phyloP scores from a whole-genome alignment of 2,329 filamentous ascomycete genomes.

The Aureobasidium sp. region DNA sequence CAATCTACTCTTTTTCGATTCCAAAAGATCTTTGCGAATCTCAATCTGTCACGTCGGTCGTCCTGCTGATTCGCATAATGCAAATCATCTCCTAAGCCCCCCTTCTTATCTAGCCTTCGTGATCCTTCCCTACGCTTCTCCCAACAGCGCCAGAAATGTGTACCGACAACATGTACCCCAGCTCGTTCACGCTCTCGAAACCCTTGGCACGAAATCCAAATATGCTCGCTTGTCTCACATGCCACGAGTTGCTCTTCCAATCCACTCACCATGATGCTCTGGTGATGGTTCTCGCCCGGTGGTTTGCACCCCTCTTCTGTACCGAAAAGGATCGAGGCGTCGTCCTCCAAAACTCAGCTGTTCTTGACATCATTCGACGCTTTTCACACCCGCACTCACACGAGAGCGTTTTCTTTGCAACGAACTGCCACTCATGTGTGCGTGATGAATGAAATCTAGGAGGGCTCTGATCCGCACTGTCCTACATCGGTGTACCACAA shows the following conservation, averaged over 20 bases:
- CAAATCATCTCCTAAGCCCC: not conserved
- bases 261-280: not conserved
- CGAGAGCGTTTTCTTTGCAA: not conserved
- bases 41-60: slow-evolving; percentile 1
- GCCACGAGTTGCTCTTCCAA: slow-evolving; percentile 5
- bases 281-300: not conserved
- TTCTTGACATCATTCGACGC: not conserved
- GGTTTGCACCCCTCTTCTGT: not conserved
- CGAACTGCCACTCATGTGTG: not conserved
- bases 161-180: slow-evolving; percentile 7
- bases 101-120: not conserved
- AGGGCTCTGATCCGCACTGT: not conserved
- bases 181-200: not conserved
- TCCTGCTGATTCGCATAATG: not conserved
- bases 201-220: slow-evolving; percentile 12
- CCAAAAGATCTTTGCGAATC: not conserved
- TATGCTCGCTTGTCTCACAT: slow-evolving; percentile 15
- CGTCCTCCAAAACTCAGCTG: not conserved
- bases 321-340: not conserved
- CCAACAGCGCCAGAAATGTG: not conserved
- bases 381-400: not conserved
- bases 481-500: too few species aligned
- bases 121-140: not conserved
- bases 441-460: not conserved
- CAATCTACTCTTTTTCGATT: slow-evolving; percentile 5